These are phyloP conservation scores for Datisca glomerata DNA, from an alignment of 306 rosid species.

Conservation along the genomic window DNA sequence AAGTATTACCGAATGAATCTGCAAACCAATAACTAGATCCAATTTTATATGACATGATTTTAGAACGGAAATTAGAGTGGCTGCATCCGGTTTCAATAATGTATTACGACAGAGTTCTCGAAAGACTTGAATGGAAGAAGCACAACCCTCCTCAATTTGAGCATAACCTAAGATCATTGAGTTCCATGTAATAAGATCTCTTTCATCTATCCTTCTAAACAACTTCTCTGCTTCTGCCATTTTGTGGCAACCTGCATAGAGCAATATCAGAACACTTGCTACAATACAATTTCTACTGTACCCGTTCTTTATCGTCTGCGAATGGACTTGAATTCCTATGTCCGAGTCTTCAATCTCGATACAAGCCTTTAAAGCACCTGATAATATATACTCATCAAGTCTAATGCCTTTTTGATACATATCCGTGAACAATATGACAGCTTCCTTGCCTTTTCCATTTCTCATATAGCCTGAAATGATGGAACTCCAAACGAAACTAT, in stretches of 20 bases:
- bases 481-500: conserved; percentile 36
- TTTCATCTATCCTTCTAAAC: conserved; percentile 24
- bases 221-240: conserved; percentile 27
- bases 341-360: conserved; percentile 22
- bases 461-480: conserved; percentile 33
- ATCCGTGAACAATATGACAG: conserved; percentile 26
- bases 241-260: conserved; percentile 26
- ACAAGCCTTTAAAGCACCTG: conserved; percentile 41
- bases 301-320: conserved; percentile 31
- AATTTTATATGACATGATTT: conserved; percentile 30
- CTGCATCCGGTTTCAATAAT: conserved; percentile 20
- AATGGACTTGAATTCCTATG: conserved; percentile 33
- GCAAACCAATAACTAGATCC: conserved; percentile 28
- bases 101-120: conserved; percentile 17
- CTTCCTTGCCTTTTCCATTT: conserved; percentile 34
- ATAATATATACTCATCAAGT: conserved; percentile 33
- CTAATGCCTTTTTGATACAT: conserved; percentile 32
- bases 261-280: conserved; percentile 28
- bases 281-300: conserved; percentile 26
- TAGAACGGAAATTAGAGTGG: conserved; percentile 27
- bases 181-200: conserved; percentile 47
- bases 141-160: conserved; percentile 20
- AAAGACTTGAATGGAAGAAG: conserved; percentile 23
- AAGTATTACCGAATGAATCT: conserved; percentile 29
- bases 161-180: conserved; percentile 33